Conservation (phyloP, 192 early-diverging fungal species). For the Paraglomus brasilianum region DNA sequence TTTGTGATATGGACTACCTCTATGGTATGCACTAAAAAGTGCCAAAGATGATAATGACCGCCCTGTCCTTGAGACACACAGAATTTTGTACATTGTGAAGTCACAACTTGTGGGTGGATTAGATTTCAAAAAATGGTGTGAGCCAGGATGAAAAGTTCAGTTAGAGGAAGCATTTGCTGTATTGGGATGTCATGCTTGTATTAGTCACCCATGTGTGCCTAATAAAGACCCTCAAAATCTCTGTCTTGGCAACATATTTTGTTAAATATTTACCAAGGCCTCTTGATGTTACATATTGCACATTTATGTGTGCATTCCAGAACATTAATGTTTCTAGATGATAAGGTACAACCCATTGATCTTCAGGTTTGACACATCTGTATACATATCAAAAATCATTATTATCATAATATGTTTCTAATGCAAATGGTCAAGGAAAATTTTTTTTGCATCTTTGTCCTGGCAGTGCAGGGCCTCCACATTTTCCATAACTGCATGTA, state of each 20-base stretch:
- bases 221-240: no score
- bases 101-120: no score
- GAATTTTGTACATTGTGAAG: no score
- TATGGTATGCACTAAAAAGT: no score
- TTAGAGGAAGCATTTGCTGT: no score
- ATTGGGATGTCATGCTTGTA: no score
- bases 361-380: not conserved
- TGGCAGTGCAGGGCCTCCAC: not conserved
- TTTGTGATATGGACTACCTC: no score
- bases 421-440: not conserved
- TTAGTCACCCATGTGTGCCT: no score
- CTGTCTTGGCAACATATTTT: slow-evolving; percentile 4
- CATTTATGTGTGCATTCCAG: slow-evolving; percentile 10
- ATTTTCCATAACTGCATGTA: slow-evolving; percentile 2
- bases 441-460: slow-evolving; percentile 14
- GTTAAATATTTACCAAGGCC: not conserved
- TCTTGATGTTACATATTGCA: slow-evolving; percentile 6
- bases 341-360: slow-evolving; percentile 6
- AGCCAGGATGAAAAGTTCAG: no score
- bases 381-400: not conserved
- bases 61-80: no score
- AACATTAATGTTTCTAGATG: not conserved
- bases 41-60: no score
- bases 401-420: not conserved
- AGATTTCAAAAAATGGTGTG: no score